Base-by-base conservation (phyloP, 192 early-diverging fungal genomes). In the Geranomyces variabilis region DNA sequence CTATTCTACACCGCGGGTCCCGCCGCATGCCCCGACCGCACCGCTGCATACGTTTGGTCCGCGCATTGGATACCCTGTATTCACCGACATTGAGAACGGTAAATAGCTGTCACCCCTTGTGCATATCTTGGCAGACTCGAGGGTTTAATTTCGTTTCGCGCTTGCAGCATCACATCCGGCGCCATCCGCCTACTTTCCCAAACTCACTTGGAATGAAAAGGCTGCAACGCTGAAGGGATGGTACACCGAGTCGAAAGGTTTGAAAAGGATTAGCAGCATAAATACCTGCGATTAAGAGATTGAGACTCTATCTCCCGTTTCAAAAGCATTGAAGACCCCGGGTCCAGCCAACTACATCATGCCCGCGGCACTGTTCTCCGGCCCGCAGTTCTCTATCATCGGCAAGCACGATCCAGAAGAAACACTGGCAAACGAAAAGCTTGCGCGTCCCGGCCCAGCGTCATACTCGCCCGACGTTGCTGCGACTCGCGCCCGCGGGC, bases 341-440 rank as follows among this genome's bases (percentile, higher is more conserved):
- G 84, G 84, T 6, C 84, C 84, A 12, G 84, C 84, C 10, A 86
- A 83, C 62, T 86, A 83, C 67, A 79, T 86, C 61, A 81, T 83
- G 43, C 84, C 81, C 15, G 67, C 71, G 15, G 67, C 34, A 14
- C 75, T 83, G 7, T 82, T 81, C 60, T 67, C 45, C 63, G 84
- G 84, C 3, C 84, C 84, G 0, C 79, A 82, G 47, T 79, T 76
- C 59, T 75, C 81, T 19, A 62, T 86, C 13, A 74, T 67, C 0
- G 78, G 70, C 31, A 19, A 29, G 31, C 17, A 60, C 17, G 4
- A 6, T 17, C 58, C 58, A 12, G 36, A 41, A 41, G 36, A 41
- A 41, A 10, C 36, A 41, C 36, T 41, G 36, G 36, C 36, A 41
- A 3, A 41, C 5, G 36, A 41, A 41, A 41, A 7, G 3, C 36